Percentiles rank a stretch among this genome's conserved stretches.
These are phyloP conservation scores for Avena sativa DNA, from an alignment of 176 grass and related monocot genomes.

Conservation along the genomic window DNA sequence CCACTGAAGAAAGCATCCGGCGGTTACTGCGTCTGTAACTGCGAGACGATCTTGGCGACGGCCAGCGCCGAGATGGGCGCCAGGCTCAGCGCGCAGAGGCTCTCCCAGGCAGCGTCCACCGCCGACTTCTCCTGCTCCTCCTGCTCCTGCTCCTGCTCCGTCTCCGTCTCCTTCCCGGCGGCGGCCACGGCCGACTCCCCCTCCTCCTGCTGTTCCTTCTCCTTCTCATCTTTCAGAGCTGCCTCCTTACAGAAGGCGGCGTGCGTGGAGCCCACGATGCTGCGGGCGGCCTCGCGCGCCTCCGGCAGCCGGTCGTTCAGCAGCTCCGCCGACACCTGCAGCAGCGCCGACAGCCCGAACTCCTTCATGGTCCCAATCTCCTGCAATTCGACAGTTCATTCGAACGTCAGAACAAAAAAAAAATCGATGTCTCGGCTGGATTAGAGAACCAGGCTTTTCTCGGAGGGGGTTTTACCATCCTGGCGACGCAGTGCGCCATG, in stretches of 20 bases:
- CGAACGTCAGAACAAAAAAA: background rate
- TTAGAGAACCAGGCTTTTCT: too few species aligned
- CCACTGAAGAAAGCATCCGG: background rate
- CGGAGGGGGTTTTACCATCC: conserved; percentile 50
- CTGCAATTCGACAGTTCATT: background rate
- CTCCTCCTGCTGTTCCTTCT: background rate
- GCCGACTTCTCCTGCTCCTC: background rate
- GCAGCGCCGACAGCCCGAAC: conserved; percentile 69
- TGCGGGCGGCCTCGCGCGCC: conserved; percentile 80
- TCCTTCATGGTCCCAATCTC: conserved; percentile 63
- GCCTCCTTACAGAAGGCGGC: conserved; percentile 54
- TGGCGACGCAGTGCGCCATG: conserved; percentile 73
- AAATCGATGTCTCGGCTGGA: too few species aligned
- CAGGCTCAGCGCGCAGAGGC: conserved; percentile 81
- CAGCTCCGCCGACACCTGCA: conserved; percentile 73
- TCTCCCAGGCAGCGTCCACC: conserved; percentile 65
- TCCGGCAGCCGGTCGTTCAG: conserved; percentile 94
- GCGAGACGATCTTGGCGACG: conserved; percentile 71
- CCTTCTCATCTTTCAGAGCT: conserved; percentile 9
- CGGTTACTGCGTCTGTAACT: conserved; percentile 16
- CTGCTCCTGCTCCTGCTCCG: background rate
- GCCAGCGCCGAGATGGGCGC: conserved; percentile 73
- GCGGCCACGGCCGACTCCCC: background rate
- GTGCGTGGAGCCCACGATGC: conserved; percentile 63
- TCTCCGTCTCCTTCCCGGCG: background rate